A percentile compares a stretch with the other conserved stretches of the same genome.
These are phyloP conservation scores for Epichloe brachyelytri DNA, from an alignment of 2,329 filamentous ascomycete genomes.

Conservation along the genomic window DNA sequence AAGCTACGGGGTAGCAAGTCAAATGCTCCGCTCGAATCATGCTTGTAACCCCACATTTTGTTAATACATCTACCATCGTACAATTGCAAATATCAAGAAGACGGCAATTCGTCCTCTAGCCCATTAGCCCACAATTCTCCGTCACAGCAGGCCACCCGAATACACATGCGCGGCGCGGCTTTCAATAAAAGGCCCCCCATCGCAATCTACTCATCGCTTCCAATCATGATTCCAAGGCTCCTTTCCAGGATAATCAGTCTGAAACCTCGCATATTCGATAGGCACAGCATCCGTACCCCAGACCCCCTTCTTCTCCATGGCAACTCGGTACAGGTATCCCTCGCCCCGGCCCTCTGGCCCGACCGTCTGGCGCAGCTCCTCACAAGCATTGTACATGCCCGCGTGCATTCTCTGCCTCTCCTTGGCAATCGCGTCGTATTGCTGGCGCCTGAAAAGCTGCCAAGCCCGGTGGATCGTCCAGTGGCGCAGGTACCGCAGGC, in stretches of 20 bases:
- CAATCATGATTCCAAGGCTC: constrained; percentile 90
- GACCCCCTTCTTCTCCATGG: constrained; percentile 82
- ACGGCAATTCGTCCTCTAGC: no score
- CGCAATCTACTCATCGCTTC: constrained; percentile 43
- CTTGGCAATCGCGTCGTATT: constrained; percentile 47
- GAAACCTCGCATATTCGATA: constrained; percentile 77
- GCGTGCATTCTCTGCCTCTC: constrained; percentile 72
- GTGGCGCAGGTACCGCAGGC: constrained; percentile 78
- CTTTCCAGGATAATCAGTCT: constrained; percentile 69
- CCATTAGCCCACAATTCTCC: neutral
- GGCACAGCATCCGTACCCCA: constrained; percentile 63
- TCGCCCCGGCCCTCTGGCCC: constrained; percentile 45
- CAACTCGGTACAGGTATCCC: constrained; percentile 70
- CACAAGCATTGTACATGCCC: constrained; percentile 73
- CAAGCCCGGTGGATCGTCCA: constrained; percentile 99
- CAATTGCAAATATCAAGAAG: neutral
- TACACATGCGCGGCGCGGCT: neutral
- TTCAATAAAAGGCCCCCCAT: neutral
- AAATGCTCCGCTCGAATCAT: neutral
- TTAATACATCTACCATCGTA: neutral
- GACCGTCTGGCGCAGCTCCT: constrained; percentile 56
- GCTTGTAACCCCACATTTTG: neutral
- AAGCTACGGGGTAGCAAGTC: no score
- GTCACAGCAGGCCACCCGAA: neutral
- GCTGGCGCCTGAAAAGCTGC: constrained; percentile 63